Conservation (phyloP, 2,329 filamentous ascomycete species). For the Diplocarpon mali region DNA sequence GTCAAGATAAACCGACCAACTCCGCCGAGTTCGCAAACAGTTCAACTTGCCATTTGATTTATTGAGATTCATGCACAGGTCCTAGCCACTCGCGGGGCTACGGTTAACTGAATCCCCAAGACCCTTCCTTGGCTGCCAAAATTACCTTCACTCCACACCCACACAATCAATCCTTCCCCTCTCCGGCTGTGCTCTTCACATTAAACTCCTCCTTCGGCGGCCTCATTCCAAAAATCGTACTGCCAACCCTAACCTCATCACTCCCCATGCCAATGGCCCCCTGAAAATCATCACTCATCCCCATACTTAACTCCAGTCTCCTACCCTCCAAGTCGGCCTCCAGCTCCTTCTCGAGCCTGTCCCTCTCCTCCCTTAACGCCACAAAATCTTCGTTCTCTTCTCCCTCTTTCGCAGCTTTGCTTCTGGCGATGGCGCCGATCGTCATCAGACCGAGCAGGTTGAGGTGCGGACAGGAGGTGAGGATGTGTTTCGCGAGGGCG, state of each 20-base stretch:
- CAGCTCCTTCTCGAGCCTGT: slow-evolving; percentile 55
- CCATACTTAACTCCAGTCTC: slow-evolving; percentile 88
- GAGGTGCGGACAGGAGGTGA: slow-evolving; percentile 60
- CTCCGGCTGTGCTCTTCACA: slow-evolving; percentile 13
- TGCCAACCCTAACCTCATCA: slow-evolving; percentile 82
- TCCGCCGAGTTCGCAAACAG: no score
- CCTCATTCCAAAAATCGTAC: slow-evolving; percentile 82
- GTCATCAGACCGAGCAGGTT: slow-evolving; percentile 84
- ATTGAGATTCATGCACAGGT: no score
- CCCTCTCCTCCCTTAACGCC: slow-evolving; percentile 54
- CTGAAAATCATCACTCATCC: slow-evolving; percentile 96
- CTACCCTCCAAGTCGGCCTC: slow-evolving; percentile 44
- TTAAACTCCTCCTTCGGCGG: slow-evolving; percentile 34
- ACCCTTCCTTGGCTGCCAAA: no score
- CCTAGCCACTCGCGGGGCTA: no score
- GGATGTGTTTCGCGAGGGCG: slow-evolving; percentile 58
- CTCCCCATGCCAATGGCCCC: slow-evolving; percentile 76
- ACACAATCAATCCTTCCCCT: slow-evolving; percentile 9
- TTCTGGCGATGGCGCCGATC: slow-evolving; percentile 86
- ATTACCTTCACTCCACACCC: no score
- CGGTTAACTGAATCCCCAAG: no score
- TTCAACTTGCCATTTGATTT: no score
- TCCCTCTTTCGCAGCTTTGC: slow-evolving; percentile 58
- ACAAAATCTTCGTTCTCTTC: slow-evolving; percentile 90
- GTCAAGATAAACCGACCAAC: no score